Conservation (phyloP, 306 rosid genomes). For the Sechiopsis laciniata region DNA sequence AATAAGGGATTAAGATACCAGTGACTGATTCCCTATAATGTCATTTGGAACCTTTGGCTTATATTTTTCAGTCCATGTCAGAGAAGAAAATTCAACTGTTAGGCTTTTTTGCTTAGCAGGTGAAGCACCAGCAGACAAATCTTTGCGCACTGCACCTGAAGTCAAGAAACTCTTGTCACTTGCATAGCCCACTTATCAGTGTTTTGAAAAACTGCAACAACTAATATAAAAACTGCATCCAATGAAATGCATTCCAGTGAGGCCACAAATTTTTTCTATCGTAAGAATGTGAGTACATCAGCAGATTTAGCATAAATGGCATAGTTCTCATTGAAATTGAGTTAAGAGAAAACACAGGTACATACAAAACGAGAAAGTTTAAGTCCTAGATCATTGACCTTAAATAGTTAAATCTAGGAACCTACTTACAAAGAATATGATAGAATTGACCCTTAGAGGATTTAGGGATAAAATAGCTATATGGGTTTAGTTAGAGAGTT, state of each 20-base stretch:
- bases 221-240: background rate
- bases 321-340: background rate
- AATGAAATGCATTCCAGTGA: conserved; percentile 8
- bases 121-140: conserved; percentile 38
- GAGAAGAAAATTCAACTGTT: conserved; percentile 30
- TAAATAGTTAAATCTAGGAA: background rate
- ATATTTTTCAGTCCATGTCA: conserved; percentile 82
- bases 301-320: background rate
- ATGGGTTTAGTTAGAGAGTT: too few relatives aligned
- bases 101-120: conserved; percentile 37
- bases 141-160: conserved; percentile 36
- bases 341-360: background rate
- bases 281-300: background rate
- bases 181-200: conserved; percentile 16
- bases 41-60: conserved; percentile 65
- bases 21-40: conserved; percentile 80
- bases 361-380: background rate
- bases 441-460: too few relatives aligned
- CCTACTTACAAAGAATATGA: background rate
- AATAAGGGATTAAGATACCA: conserved; percentile 46
- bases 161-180: conserved; percentile 25
- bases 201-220: background rate
- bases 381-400: background rate
- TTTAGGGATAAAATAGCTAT: too few relatives aligned
- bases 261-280: background rate